Percentiles rank a stretch among this genome's conserved stretches.
phyloP scores from a whole-genome alignment of 2,329 filamentous ascomycete genomes.

The Colletotrichum incanum region DNA sequence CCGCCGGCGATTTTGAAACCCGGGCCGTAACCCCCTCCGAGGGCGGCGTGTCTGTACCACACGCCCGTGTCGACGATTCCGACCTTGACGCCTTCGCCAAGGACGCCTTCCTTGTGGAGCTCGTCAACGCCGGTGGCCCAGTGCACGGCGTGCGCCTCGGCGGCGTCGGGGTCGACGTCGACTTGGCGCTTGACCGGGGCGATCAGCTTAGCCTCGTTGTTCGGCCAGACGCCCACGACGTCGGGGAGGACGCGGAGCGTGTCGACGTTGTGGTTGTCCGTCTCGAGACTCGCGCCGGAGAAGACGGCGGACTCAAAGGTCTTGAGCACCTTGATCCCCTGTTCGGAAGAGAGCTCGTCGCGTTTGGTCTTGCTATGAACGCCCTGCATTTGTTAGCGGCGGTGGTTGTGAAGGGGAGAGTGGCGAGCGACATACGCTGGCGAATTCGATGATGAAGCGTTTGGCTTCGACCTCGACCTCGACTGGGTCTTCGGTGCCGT shows the following conservation, averaged over 20 bases:
- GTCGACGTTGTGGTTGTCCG: constrained; percentile 37
- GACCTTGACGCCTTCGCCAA: constrained; percentile 45
- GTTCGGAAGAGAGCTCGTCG: constrained; percentile 25
- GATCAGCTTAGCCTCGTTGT: constrained; percentile 25
- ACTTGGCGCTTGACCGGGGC: constrained; percentile 30
- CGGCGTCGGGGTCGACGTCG: constrained; percentile 4
- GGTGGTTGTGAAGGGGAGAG: accelerated
- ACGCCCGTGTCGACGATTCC: constrained; percentile 45
- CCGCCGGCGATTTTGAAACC: constrained; percentile 62
- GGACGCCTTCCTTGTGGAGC: constrained; percentile 40
- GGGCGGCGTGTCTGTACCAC: constrained; percentile 44
- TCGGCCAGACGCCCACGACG: constrained; percentile 35
- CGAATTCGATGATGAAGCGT: constrained; percentile 41
- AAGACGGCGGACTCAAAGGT: constrained; percentile 38
- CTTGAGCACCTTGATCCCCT: constrained; percentile 35
- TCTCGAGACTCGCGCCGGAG: constrained; percentile 39
- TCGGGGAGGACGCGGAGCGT: constrained; percentile 28
- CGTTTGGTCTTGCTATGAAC: constrained; percentile 10
- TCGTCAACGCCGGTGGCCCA: constrained; percentile 44
- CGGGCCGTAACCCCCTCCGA: constrained; percentile 64
- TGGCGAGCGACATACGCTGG: constrained; percentile 1
- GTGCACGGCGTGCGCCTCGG: constrained; percentile 34
- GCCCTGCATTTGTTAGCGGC: constrained; percentile 6
- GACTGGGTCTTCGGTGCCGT: neutral
- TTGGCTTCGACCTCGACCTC: constrained; percentile 21